Evolutionary conservation across 2,329 filamentous ascomycete species (phyloP), one percentile per base, ranked within the genome.

Genomic region (Trichoderma sp.): DNA sequence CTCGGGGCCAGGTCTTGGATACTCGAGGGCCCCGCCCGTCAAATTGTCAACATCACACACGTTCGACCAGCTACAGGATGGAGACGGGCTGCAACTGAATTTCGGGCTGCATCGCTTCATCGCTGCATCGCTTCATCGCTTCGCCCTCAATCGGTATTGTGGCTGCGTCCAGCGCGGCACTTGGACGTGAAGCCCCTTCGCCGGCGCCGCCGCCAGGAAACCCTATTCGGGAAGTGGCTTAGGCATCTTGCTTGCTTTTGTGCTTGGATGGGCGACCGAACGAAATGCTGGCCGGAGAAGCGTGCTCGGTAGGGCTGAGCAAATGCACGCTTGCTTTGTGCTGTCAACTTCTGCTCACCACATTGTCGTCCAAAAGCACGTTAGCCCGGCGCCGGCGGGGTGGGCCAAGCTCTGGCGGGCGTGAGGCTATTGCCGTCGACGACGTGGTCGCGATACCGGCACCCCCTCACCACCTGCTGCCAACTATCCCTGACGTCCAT

Each of bases 281-380:
- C 5, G 22, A 25, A 25, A 15, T 39, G 54, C 54, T 58, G 29
- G 45, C 35, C 32, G 34, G 35, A 27, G 27, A 53, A 29, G 60
- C 48, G 60, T 60, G 42, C 56, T 57, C 54, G 65, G 60, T 68
- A 68, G 67, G 67, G 67, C 67, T 68, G 67, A 68, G 67, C 67
- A 68, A 10, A 60, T 35, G 42, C 48, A 63, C 45, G 37, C 19
- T 22, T 35, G 34, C 50, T 12, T 32, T 50, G 42, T 57, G 56
- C 50, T 63, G 65, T 50, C 50, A 63, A 58, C n/a, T 48, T 42
- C 35, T 25, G 64, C 64, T 67, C 54, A 67, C 54, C 64, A 39
- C 27, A 32, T 34, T 19, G 50, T 22, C 10, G 17, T 15, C 15
- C 60, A 39, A 29, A 39, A 64, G 27, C 17, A 27, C 35, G 12